These are phyloP conservation scores for Pleurotus djamor DNA, from an alignment of 768 basidiomycete species.

Conservation along the genomic window DNA sequence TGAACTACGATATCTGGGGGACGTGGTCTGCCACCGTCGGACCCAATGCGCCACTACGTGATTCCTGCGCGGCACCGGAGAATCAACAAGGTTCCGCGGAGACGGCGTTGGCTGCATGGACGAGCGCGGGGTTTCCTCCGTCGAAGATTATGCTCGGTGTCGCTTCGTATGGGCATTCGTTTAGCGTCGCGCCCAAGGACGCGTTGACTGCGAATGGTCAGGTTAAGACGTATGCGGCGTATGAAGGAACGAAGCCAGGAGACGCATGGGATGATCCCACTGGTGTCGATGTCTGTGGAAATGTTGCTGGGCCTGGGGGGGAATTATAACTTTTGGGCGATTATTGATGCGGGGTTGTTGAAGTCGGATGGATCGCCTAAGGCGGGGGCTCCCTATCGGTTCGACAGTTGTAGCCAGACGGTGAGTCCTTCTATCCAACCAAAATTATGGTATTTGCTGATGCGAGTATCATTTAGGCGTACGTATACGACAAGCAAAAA, in stretches of 20 bases:
- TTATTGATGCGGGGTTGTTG: slow-evolving; percentile 57
- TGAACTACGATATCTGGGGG: slow-evolving; percentile 69
- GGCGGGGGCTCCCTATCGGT: slow-evolving; percentile 50
- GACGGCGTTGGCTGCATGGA: slow-evolving; percentile 74
- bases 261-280: slow-evolving; percentile 45
- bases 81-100: slow-evolving; percentile 68
- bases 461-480: slow-evolving; percentile 42
- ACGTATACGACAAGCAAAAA: slow-evolving; percentile 54
- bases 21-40: slow-evolving; percentile 57
- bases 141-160: slow-evolving; percentile 73
- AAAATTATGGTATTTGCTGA: background rate
- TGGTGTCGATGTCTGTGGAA: slow-evolving; percentile 47
- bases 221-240: too few species aligned
- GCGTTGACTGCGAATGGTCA: slow-evolving; percentile 24
- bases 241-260: slow-evolving; percentile 21
- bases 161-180: slow-evolving; percentile 79
- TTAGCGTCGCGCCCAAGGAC: slow-evolving; percentile 33
- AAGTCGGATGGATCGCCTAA: slow-evolving; percentile 40
- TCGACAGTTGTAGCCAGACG: slow-evolving; percentile 71
- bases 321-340: slow-evolving; percentile 57
- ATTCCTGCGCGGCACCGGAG: slow-evolving; percentile 57
- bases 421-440: slow-evolving; percentile 36
- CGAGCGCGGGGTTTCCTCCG: slow-evolving; percentile 69
- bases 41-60: slow-evolving; percentile 81
- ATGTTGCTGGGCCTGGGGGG: slow-evolving; percentile 37